phyloP scores from a whole-genome alignment of 257 asterid species.

The Thymus quinquecostatus region DNA sequence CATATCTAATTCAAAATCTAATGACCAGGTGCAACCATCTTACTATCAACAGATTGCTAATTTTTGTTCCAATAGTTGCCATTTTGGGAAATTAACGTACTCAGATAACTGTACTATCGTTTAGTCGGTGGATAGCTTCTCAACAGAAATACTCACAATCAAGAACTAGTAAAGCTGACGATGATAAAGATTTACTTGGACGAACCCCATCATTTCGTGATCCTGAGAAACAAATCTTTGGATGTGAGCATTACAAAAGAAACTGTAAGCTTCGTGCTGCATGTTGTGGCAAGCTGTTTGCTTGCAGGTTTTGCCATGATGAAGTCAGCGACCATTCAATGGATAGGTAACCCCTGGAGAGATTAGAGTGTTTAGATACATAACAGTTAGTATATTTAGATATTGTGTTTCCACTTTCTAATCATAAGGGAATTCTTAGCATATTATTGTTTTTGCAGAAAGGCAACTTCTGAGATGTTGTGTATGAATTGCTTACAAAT shows the following conservation, averaged over 20 bases:
- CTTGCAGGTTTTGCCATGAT: constrained; percentile 97
- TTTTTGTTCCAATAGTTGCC: constrained; percentile 7
- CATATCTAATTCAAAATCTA: constrained; percentile 90
- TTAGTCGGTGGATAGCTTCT: constrained; percentile 95
- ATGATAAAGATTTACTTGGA: constrained; percentile 62
- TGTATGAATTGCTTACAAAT: constrained; percentile 91
- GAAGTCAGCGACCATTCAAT: constrained; percentile 97
- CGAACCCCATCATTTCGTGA: constrained; percentile 81
- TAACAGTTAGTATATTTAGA: neutral
- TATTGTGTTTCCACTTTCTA: neutral
- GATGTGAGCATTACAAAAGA: constrained; percentile 97
- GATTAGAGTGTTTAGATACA: neutral
- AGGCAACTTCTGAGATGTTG: constrained; percentile 96
- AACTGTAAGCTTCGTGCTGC: constrained; percentile 98
- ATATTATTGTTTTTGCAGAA: constrained; percentile 54
- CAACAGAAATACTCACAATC: constrained; percentile 84
- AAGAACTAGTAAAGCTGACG: constrained; percentile 50
- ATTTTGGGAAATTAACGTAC: constrained; percentile 25
- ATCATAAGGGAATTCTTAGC: neutral
- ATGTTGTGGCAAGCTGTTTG: constrained; percentile 84
- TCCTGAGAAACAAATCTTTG: constrained; percentile 68
- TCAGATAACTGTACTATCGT: constrained; percentile 34
- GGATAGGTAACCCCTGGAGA: constrained; percentile 66
- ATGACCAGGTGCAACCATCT: constrained; percentile 77
- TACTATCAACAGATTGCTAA: constrained; percentile 13